A percentile compares a stretch with the other conserved stretches of the same genome.
Conservation (phyloP, 164 flowering plant genomes). For the Annona squamosa region DNA sequence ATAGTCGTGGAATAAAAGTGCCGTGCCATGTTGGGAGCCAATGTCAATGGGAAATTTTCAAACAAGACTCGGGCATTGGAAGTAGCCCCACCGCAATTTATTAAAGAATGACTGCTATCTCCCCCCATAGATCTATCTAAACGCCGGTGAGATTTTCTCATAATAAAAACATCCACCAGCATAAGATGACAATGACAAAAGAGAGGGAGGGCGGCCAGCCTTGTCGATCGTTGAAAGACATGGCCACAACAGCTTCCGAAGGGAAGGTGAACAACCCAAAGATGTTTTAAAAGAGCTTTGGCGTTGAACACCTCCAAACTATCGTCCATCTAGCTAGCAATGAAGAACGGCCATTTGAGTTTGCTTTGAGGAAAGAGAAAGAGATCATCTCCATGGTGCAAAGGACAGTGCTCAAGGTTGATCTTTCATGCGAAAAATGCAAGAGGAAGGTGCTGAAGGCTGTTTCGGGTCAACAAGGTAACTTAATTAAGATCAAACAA, state of each 20-base stretch:
- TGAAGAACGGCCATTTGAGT: not conserved
- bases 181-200: not conserved
- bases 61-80: not conserved
- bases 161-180: not conserved
- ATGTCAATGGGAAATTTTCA: not conserved
- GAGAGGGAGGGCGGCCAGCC: slow-evolving; percentile 11
- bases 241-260: not conserved
- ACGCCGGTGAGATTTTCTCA: not conserved
- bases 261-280: slow-evolving; percentile 22
- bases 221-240: slow-evolving; percentile 5
- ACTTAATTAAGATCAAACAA: not conserved
- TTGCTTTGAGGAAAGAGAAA: not conserved
- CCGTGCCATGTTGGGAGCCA: not conserved
- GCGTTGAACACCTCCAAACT: not conserved
- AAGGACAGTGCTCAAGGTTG: slow-evolving; percentile 59
- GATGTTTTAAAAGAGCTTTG: not conserved
- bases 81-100: not conserved
- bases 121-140: not conserved
- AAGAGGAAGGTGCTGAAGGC: slow-evolving; percentile 53
- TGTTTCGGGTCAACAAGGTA: slow-evolving; percentile 46
- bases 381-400: slow-evolving; percentile 31
- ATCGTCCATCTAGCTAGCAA: not conserved
- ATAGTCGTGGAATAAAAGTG: not conserved
- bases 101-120: not conserved
- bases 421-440: slow-evolving; percentile 52